phyloP scores from a whole-genome alignment of 192 early-diverging fungal genomes.

The Backusella westeae region DNA sequence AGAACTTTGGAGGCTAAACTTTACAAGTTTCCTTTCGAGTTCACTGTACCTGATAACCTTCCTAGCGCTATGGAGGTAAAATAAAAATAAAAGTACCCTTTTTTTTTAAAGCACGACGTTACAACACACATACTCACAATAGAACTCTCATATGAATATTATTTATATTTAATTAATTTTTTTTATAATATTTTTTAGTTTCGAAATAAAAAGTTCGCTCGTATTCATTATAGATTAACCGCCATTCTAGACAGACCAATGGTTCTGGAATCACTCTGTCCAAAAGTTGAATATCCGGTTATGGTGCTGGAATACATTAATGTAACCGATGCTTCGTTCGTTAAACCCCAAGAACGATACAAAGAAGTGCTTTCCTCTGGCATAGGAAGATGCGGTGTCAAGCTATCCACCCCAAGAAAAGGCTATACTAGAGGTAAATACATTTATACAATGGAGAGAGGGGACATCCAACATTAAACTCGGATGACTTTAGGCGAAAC shows the following conservation, averaged over 20 bases:
- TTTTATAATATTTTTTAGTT: background rate
- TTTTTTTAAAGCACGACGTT: slow-evolving; percentile 1
- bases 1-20: slow-evolving; percentile 22
- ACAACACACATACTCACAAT: background rate
- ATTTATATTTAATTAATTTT: background rate
- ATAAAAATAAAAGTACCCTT: background rate
- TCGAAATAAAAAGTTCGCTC: background rate
- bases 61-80: slow-evolving; percentile 36
- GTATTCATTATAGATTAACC: slow-evolving; percentile 22
- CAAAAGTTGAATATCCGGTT: slow-evolving; percentile 26
- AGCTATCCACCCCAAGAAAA: slow-evolving; percentile 18
- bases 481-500: slow-evolving; percentile 14
- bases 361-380: slow-evolving; percentile 6
- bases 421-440: slow-evolving; percentile 28
- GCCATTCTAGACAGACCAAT: slow-evolving; percentile 36
- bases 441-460: background rate
- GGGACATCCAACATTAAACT: background rate
- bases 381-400: slow-evolving; percentile 10
- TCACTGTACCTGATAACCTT: slow-evolving; percentile 33
- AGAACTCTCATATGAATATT: background rate
- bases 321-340: slow-evolving; percentile 8
- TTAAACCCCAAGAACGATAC: slow-evolving; percentile 16
- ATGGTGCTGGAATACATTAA: slow-evolving; percentile 34
- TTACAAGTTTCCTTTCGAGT: slow-evolving; percentile 36
- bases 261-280: slow-evolving; percentile 27